These are phyloP conservation scores for Phaffia australis DNA, from an alignment of 768 basidiomycete species.

Conservation along the genomic window DNA sequence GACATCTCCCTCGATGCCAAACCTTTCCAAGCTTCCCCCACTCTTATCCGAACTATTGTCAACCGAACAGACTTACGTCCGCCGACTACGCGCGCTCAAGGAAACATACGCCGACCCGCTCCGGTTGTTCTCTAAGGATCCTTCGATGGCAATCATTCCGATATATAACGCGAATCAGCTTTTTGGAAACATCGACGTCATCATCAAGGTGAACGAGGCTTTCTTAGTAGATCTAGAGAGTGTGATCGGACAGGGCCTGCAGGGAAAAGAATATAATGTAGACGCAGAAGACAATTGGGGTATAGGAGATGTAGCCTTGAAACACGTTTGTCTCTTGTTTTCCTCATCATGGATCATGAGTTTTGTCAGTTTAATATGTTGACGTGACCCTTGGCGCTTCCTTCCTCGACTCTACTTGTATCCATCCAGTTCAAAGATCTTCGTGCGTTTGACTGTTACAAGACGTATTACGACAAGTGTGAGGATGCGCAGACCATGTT, in stretches of 20 bases:
- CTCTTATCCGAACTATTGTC: constrained; percentile 75
- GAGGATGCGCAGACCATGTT: constrained; percentile 86
- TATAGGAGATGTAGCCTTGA: constrained; percentile 18
- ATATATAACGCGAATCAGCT: constrained; percentile 83
- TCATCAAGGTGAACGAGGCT: constrained; percentile 77
- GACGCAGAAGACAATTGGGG: constrained; percentile 43
- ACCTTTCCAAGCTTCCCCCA: constrained; percentile 51
- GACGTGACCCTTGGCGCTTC: not conserved
- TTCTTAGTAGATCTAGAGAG: constrained; percentile 72
- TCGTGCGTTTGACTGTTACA: constrained; percentile 80
- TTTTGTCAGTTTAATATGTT: not conserved
- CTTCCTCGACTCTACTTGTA: not conserved
- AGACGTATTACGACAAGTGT: constrained; percentile 78
- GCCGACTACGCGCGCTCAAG: constrained; percentile 68
- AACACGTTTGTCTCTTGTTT: not conserved
- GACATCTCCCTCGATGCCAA: constrained; percentile 28
- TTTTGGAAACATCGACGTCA: constrained; percentile 84
- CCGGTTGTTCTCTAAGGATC: constrained; percentile 68
- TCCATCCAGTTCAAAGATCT: constrained; percentile 56
- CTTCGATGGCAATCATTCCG: constrained; percentile 76
- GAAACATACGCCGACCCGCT: constrained; percentile 83
- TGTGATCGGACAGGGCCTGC: constrained; percentile 53
- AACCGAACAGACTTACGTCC: constrained; percentile 82
- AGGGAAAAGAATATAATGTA: constrained; percentile 52
- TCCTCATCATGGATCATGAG: not conserved